phyloP scores from a whole-genome alignment of 2,329 filamentous ascomycete species.

The Knufia fluminis region DNA sequence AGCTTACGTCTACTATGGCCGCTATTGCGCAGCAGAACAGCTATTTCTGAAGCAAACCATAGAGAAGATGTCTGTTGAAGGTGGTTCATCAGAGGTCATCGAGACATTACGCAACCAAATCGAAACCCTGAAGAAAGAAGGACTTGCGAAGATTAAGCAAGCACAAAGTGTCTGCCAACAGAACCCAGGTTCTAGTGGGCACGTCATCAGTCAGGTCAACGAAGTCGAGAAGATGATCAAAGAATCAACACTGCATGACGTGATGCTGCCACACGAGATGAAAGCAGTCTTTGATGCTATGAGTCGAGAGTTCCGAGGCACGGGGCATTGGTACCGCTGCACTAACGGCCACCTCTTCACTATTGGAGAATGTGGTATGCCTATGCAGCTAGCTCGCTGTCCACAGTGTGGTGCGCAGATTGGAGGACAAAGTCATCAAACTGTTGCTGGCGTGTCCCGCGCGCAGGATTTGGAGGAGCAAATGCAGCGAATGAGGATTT shows the following conservation, averaged over 20 bases:
- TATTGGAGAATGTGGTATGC: constrained; percentile 27
- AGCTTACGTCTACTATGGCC: constrained; percentile 42
- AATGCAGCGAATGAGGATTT: background rate
- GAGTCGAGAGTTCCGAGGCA: constrained; percentile 5
- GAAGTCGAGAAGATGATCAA: constrained; percentile 39
- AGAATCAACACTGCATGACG: constrained; percentile 38
- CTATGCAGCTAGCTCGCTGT: constrained; percentile 25
- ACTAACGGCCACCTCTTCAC: constrained; percentile 43
- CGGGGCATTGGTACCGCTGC: constrained; percentile 56
- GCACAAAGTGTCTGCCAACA: constrained; percentile 24
- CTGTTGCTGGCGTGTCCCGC: background rate
- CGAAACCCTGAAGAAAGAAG: background rate
- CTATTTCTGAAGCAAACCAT: background rate
- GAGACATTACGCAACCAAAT: background rate
- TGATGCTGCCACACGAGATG: constrained; percentile 29
- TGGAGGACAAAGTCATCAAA: constrained; percentile 20
- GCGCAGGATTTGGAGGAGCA: background rate
- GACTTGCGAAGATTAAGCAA: constrained; percentile 18
- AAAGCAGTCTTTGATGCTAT: constrained; percentile 32
- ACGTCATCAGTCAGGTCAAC: constrained; percentile 39
- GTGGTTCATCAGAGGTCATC: background rate
- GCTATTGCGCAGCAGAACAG: constrained; percentile 38
- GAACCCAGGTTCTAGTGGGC: constrained; percentile 25
- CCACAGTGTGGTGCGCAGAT: constrained; percentile 24
- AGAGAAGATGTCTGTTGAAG: background rate